Conservation (phyloP, 2,329 filamentous ascomycete species). For the Talaromyces pinophilus region DNA sequence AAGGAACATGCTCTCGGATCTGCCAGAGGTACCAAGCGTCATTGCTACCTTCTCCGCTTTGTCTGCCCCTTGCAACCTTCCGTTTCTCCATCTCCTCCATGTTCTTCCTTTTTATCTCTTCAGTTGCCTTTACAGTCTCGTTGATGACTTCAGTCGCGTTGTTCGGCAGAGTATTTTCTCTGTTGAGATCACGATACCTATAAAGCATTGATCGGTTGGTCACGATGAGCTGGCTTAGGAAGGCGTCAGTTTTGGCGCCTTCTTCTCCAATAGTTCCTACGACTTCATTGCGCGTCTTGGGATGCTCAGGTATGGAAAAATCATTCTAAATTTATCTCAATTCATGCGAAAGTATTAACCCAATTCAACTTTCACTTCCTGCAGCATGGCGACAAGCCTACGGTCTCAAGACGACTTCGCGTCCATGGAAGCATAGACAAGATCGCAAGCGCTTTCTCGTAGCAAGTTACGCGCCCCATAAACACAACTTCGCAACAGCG, state of each 20-base stretch:
- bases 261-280: slow-evolving; percentile 3
- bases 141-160: neutral
- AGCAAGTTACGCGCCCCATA: neutral
- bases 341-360: neutral
- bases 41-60: slow-evolving; percentile 16
- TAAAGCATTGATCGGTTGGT: neutral
- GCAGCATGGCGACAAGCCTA: slow-evolving; percentile 13
- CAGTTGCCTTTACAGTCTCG: neutral
- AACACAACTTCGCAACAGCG: slow-evolving; percentile 17
- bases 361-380: neutral
- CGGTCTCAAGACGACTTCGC: slow-evolving; percentile 4
- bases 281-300: slow-evolving; percentile 10
- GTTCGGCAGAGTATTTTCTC: slow-evolving; percentile 9
- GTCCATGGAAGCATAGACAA: neutral
- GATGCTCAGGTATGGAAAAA: slow-evolving; percentile 14
- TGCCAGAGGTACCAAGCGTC: slow-evolving; percentile 1
- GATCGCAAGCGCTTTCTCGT: neutral
- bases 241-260: slow-evolving; percentile 17
- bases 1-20: neutral
- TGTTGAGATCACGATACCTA: neutral
- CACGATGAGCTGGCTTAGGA: slow-evolving; percentile 23
- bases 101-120: neutral
- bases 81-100: neutral
- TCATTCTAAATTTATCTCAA: neutral
- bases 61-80: slow-evolving; percentile 8